Base-by-base conservation (phyloP, 225 moss, liverwort and hornwort genomes). In the Physcomitrium patens region DNA sequence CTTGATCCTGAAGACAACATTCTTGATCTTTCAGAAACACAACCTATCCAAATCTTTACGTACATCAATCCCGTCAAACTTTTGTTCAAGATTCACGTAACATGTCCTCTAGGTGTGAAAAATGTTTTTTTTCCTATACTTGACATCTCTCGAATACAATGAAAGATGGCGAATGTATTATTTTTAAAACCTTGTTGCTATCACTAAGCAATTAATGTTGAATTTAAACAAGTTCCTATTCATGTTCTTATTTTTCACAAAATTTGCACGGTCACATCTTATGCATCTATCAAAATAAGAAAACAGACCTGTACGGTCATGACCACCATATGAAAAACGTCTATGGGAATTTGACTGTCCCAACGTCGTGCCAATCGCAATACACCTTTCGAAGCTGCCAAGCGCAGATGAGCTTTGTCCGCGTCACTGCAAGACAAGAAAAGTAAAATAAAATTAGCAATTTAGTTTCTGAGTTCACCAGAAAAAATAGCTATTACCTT, bases 311-410 rank as follows among this genome's bases (percentile, higher is more conserved):
- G 92, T 49, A 91, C 89, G 68, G 89, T 81, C 65, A 86, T 60
- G 59, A 95, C 82, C 49, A 89, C 88, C 69, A 91, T 83, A 69
- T 91, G 87, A 24, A 92, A 89, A 51, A 91, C 73, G 67, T 86
- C 85, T n/a, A 90, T 82, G 17, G 86, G 79, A 78, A 95, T 91
- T 51, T 93, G 91, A 54, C 78, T 78, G 46, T 95, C 95, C 95
- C 95, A 95, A 62, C 93, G 92, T 51, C 93, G 83, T 37, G 91
- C 92, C 80, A 95, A 77, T 74, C 92, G 81, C 62, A 95, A 55
- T 73, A 95, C 82, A 31, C 85, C 95, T 67, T 95, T 95, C 23
- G 91, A 89, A 70, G 95, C 88, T 68, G 95, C 95, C 50, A 95
- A 86, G 46, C 92, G 89, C 60, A 95, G 73, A 84, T 95, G 86